A percentile compares a stretch with the other conserved stretches of the same genome.
These are phyloP conservation scores for Hypoxylon perforatum DNA, from an alignment of 495 filamentous ascomycete species.

Conservation along the genomic window DNA sequence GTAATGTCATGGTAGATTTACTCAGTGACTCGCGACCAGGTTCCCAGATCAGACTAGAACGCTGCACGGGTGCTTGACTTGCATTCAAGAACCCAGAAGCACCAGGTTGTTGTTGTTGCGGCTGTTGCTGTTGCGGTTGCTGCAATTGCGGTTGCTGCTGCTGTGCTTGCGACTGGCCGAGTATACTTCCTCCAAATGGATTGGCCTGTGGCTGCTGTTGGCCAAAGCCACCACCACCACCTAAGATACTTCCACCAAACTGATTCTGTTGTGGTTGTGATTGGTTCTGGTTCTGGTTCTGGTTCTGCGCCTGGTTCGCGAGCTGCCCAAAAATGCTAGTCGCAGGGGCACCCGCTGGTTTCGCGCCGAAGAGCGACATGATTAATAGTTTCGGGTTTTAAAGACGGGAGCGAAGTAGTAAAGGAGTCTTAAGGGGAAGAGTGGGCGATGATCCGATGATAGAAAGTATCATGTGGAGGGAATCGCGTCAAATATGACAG, in stretches of 20 bases:
- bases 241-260: slow-evolving; percentile 34
- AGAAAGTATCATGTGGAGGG: slow-evolving; percentile 8
- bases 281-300: slow-evolving; percentile 38
- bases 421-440: not conserved
- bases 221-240: slow-evolving; percentile 14
- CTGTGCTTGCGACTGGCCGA: slow-evolving; percentile 41
- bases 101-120: slow-evolving; percentile 33
- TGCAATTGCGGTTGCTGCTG: slow-evolving; percentile 46
- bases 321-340: slow-evolving; percentile 33
- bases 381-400: not conserved
- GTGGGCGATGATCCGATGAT: slow-evolving; percentile 2
- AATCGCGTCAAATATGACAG: slow-evolving; percentile 25
- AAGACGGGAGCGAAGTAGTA: not conserved
- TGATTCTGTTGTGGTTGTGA: slow-evolving; percentile 25
- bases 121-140: slow-evolving; percentile 21
- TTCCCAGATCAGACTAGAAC: slow-evolving; percentile 59
- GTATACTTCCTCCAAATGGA: slow-evolving; percentile 37
- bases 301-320: slow-evolving; percentile 31
- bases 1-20: slow-evolving; percentile 40
- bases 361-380: slow-evolving; percentile 44
- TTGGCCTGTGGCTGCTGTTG: slow-evolving; percentile 24
- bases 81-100: slow-evolving; percentile 48
- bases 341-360: slow-evolving; percentile 33
- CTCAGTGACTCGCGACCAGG: slow-evolving; percentile 56
- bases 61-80: slow-evolving; percentile 46